Evolutionary conservation across 805 yeast genomes (phyloP), one percentile per base, ranked within the genome.

Genomic region (Pichia californica): DNA sequence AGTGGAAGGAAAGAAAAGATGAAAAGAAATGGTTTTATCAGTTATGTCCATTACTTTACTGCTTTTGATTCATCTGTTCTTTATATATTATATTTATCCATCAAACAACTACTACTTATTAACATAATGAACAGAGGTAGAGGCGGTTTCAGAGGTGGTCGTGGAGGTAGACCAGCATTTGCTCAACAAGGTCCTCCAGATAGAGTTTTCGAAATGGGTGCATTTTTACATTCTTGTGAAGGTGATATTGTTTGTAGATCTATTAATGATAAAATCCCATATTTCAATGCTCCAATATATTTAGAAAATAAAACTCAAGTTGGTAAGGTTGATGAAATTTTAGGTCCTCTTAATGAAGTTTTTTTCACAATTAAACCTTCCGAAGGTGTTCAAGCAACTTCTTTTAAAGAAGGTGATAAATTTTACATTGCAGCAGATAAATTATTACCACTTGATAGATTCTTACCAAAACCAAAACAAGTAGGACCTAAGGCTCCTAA

Each of bases 341-440:
- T 93, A 54, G 99, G 99, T 40, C 98, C 99, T 38, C 70, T 93
- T 63, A 93, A 93, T 63, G 99, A 93, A 69, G 97, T 93, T n/a
- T 91, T 77, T 63, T 93, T 93, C 76, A 93, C 99, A 31, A 81
- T 93, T 56, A 93, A 93, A 70, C 93, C 97, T 45, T 74, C 85
- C 41, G 99, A 93, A 62, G 99, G 99, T 61, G 93, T 93, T 41
- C 93, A 85, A 64, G 96, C 99, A 44, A 68, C 76, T 30, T 86
- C 96, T 41, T 93, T 93, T 76, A 88, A 88, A 67, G 84, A 79
- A 37, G 99, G 98, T 55, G 99, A 93, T 68, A 89, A 89, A 69
- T 91, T 93, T 64, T 93, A 69, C 72, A 93, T 93, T 67, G 95
- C 89, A 46, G 87, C 94, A 43, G 98, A 93, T 68, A 93, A 93